A percentile compares a stretch with the other conserved stretches of the same genome.
Evolutionary conservation across 352 stramenopile species (phyloP).

Genomic region (Globisporangium mamillatum): DNA sequence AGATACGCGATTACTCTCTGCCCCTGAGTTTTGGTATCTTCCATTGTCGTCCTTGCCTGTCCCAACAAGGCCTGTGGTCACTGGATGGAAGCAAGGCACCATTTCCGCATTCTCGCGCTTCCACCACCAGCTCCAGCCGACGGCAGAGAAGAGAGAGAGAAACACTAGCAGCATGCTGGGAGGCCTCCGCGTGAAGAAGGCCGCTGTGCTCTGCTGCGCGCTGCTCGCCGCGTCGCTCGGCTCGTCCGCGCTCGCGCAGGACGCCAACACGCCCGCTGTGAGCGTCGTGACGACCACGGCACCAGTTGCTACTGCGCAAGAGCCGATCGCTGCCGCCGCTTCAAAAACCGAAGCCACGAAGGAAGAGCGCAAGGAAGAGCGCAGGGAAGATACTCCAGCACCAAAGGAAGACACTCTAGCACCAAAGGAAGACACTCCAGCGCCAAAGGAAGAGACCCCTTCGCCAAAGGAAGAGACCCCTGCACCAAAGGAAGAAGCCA

Average conservation of each 20-base stretch:
- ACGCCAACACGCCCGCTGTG: slow-evolving; percentile 1
- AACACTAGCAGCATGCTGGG: slow-evolving; percentile 14
- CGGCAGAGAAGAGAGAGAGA: slow-evolving; percentile 10
- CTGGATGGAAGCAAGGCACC: background rate
- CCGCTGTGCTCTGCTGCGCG: slow-evolving; percentile 14
- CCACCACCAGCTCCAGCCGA: background rate
- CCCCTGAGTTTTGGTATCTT: slow-evolving; percentile 10
- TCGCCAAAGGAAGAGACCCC: background rate
- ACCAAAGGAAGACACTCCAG: background rate
- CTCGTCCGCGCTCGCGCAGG: slow-evolving; percentile 6
- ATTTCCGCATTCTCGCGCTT: slow-evolving; percentile 15
- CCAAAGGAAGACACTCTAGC: background rate
- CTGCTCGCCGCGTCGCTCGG: slow-evolving; percentile 12
- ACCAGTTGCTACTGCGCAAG: slow-evolving; percentile 3
- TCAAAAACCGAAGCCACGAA: background rate
- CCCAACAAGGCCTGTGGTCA: background rate
- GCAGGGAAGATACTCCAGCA: background rate
- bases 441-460: background rate
- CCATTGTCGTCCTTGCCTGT: too few species aligned
- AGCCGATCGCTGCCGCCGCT: background rate
- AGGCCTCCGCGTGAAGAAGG: slow-evolving; percentile 7
- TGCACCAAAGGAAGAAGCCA: background rate
- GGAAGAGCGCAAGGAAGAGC: background rate
- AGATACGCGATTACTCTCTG: slow-evolving; percentile 1
- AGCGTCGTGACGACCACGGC: background rate